Conservation (phyloP, 129 eudicot genomes). For the Artemisia tridentata region DNA sequence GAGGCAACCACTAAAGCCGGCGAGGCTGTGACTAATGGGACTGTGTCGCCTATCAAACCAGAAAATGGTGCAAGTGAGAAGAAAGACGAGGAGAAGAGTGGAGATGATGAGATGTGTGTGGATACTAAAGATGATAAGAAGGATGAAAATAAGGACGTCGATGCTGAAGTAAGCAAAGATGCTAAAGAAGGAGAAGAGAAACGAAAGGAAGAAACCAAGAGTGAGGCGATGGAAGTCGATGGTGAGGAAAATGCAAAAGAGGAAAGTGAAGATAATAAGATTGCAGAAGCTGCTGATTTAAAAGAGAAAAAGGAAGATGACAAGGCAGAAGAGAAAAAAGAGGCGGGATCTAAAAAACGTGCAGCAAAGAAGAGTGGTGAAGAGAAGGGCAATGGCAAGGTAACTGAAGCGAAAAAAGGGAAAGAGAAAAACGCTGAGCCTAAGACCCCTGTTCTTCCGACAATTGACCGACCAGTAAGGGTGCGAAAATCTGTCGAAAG, state of each 20-base stretch:
- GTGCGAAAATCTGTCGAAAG: slow-evolving; percentile 92
- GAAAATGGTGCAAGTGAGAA: slow-evolving; percentile 38
- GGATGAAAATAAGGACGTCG: slow-evolving; percentile 32
- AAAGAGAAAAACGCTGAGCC: slow-evolving; percentile 51
- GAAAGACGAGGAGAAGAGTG: slow-evolving; percentile 40
- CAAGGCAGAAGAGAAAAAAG: slow-evolving; percentile 24
- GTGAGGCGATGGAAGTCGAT: slow-evolving; percentile 32
- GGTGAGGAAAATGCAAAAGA: slow-evolving; percentile 18
- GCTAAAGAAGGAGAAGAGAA: slow-evolving; percentile 22
- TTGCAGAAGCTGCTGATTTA: slow-evolving; percentile 9
- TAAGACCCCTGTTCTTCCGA: slow-evolving; percentile 54
- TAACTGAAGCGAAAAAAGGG: slow-evolving; percentile 22
- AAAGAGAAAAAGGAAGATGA: slow-evolving; percentile 23
- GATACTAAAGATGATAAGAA: slow-evolving; percentile 37
- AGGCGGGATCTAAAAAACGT: slow-evolving; percentile 43
- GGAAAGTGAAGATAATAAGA: slow-evolving; percentile 19
- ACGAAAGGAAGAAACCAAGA: slow-evolving; percentile 17
- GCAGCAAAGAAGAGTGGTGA: slow-evolving; percentile 45
- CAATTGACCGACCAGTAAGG: slow-evolving; percentile 75
- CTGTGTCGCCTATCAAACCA: slow-evolving; percentile 28
- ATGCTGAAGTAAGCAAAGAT: slow-evolving; percentile 39
- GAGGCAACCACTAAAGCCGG: slow-evolving; percentile 40
- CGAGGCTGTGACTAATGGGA: slow-evolving; percentile 49
- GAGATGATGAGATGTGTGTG: slow-evolving; percentile 37
- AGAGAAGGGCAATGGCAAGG: slow-evolving; percentile 16